phyloP scores from a whole-genome alignment of 352 stramenopile genomes.

The Phytophthora fragariaefolia region DNA sequence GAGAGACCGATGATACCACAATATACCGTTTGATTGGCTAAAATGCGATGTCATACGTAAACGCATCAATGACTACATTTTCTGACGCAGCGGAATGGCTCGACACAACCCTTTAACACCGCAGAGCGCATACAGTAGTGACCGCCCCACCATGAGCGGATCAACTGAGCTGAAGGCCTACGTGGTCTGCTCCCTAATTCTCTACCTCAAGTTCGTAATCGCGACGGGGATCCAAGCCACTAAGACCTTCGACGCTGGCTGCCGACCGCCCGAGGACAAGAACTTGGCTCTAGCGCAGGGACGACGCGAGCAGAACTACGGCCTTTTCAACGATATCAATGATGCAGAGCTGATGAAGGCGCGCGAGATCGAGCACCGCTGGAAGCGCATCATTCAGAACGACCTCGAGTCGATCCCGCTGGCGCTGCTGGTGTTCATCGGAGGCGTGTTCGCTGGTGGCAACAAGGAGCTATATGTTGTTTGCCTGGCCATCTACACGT shows the following conservation, averaged over 20 bases:
- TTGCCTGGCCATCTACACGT: constrained; percentile 43
- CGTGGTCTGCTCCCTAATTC: constrained; percentile 39
- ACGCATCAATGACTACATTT: constrained; percentile 18
- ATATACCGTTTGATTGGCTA: constrained; percentile 25
- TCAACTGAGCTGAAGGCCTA: constrained; percentile 39
- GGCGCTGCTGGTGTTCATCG: constrained; percentile 42
- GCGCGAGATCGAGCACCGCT: constrained; percentile 48
- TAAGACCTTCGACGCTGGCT: constrained; percentile 48
- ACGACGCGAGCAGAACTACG: constrained; percentile 43
- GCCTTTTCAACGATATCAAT: constrained; percentile 29
- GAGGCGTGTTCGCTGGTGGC: constrained; percentile 33
- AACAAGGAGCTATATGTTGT: constrained; percentile 41
- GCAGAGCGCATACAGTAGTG: not conserved
- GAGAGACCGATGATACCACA: constrained; percentile 11
- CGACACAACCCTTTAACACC: constrained; percentile 9
- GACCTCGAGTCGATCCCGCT: constrained; percentile 59
- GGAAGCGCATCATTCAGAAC: constrained; percentile 55
- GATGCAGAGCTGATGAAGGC: constrained; percentile 35
- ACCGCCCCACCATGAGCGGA: constrained; percentile 24
- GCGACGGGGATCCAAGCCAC: constrained; percentile 40
- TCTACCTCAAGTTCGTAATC: constrained; percentile 56
- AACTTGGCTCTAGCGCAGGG: constrained; percentile 43
- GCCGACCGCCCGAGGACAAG: constrained; percentile 46
- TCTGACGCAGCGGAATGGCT: constrained; percentile 1
- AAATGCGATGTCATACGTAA: constrained; percentile 31